These are phyloP conservation scores for Chaetomiaceae sp. DNA, from an alignment of 2,329 filamentous ascomycete genomes.

Conservation along the genomic window DNA sequence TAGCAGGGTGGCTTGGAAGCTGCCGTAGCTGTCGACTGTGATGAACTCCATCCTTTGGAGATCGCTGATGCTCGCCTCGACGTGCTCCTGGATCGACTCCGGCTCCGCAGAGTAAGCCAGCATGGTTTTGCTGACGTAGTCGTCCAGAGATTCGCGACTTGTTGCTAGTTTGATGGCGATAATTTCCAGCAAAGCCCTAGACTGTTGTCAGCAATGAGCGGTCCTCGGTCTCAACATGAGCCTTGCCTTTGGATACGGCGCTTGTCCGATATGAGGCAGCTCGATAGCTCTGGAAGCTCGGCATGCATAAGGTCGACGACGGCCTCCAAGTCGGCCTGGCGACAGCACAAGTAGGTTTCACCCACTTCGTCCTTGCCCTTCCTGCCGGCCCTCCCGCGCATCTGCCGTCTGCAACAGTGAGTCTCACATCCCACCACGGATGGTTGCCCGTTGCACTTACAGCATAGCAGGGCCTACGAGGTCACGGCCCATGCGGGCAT, in stretches of 20 bases:
- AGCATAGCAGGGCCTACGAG: constrained; percentile 75
- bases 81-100: constrained; percentile 46
- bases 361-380: constrained; percentile 75
- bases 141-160: constrained; percentile 58
- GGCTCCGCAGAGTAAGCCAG: constrained; percentile 54
- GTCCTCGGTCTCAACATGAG: not conserved
- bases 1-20: constrained; percentile 58
- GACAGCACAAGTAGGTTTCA: constrained; percentile 73
- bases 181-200: constrained; percentile 65
- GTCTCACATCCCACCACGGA: not conserved
- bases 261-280: constrained; percentile 59
- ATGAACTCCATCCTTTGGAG: constrained; percentile 55
- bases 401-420: constrained; percentile 51
- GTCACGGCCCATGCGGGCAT: constrained; percentile 70
- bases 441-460: constrained; percentile 10
- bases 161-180: constrained; percentile 65
- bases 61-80: constrained; percentile 56
- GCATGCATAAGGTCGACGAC: constrained; percentile 68
- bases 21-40: constrained; percentile 42
- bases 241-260: constrained; percentile 61
- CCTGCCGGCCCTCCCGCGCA: constrained; percentile 72
- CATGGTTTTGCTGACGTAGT: constrained; percentile 65
- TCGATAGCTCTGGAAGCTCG: constrained; percentile 65
- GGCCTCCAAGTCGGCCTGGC: constrained; percentile 61
- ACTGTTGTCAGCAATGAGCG: constrained; percentile 2